phyloP scores from a whole-genome alignment of 2,329 filamentous ascomycete genomes.

The Penicillium sclerotigenum region DNA sequence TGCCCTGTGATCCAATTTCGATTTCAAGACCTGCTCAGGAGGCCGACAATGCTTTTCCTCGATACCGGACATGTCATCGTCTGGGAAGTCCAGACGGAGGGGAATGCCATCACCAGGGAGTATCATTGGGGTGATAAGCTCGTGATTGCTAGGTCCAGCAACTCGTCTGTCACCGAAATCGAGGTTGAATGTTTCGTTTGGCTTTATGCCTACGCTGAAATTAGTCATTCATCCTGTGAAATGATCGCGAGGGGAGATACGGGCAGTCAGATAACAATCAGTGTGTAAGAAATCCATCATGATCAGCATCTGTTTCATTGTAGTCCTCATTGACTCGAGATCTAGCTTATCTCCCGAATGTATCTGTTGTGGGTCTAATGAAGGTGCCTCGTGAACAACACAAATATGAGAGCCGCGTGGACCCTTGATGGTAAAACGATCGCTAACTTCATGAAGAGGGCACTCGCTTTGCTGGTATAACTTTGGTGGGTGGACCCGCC shows the following conservation, averaged over 20 bases:
- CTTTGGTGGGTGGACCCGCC: constrained; percentile 12
- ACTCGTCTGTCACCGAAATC: background rate
- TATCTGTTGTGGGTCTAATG: background rate
- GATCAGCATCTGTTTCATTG: background rate
- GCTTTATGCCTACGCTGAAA: background rate
- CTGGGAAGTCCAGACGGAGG: background rate
- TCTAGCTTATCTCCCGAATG: background rate
- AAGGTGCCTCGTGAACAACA: constrained; percentile 21
- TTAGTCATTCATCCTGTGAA: background rate
- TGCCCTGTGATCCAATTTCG: background rate
- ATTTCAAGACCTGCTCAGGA: constrained; percentile 1
- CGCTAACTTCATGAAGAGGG: constrained; percentile 19
- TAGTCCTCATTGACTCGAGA: background rate
- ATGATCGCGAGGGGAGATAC: background rate
- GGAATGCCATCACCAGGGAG: constrained; percentile 1
- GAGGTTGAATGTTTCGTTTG: background rate
- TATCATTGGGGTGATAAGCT: background rate
- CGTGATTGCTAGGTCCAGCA: background rate
- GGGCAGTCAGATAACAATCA: constrained; percentile 2
- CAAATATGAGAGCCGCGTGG: constrained; percentile 19
- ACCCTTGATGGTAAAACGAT: constrained; percentile 17
- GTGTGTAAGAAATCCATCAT: constrained; percentile 5
- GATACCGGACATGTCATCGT: background rate
- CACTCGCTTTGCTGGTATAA: constrained; percentile 4
- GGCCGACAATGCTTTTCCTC: background rate